Evolutionary conservation across 805 yeast genomes (phyloP), one percentile per base, ranked within the genome.

Genomic region (Zygotorulaspora danielsina): DNA sequence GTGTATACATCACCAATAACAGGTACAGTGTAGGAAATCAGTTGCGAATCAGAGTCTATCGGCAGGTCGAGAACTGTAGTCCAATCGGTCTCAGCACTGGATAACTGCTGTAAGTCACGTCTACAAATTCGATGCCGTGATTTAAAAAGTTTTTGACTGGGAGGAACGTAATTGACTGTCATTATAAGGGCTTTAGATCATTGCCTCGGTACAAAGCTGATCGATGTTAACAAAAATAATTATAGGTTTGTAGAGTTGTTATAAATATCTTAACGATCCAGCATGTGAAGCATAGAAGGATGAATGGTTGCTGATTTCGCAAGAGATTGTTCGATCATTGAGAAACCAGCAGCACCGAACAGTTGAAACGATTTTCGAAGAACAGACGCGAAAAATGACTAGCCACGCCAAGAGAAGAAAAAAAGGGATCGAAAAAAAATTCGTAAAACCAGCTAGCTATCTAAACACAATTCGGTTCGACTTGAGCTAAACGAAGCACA

Each of bases 51-150:
- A 22, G 32, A 38, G 25, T 47, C 53, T 15, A 49, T 38, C 20
- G 51, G 32, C 11, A 39, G 34, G 28, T 47, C 51, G 19, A 38
- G 27, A 15, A 41, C 33, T 17, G 42, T 46, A 12, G 46, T 29
- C 46, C 46, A 45, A 21, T 47, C 51, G n/a, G 34, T 19, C n/a
- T 17, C 21, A 12, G 19, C 25, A 5, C 19, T 19, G 12, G 36
- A 16, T 6, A 31, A 22, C 8, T 41, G 34, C 32, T 38, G 42
- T 22, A 49, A 22, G 24, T 47, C 50, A 9, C 45, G 37, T 35
- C 50, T 34, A 8, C 48, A 42, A 16, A 49, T 32, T 18, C 37
- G 45, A 24, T 49, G 53, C 28, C 53, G 45, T 11, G 50, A 29
- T 7, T 39, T 45, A 19, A 45, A 49, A 34, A 49, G 37, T 31